Base-by-base conservation (phyloP, 2,329 filamentous ascomycete species). In the Botrytis fabae region DNA sequence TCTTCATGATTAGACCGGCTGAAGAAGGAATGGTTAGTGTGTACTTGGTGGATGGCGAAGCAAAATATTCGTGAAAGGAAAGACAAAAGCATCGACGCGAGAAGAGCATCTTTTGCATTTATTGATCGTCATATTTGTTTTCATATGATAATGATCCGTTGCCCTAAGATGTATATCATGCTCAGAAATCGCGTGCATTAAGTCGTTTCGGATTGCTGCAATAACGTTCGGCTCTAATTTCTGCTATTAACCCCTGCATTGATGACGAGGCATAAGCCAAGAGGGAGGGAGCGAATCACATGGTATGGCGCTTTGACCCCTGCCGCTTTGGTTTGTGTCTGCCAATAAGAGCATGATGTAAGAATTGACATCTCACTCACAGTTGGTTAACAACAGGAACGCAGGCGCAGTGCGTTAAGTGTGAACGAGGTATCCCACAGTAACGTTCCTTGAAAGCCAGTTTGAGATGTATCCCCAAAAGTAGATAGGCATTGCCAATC, bases 251-350 rank as follows among this genome's bases (percentile, higher is more conserved):
- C 63, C 28, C 61, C 40, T 64, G 61, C 61, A 28, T 32, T 64
- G 61, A 51, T 51, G 44, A 66, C n/a, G 46, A 66, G 64, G 44
- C 40, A 40, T 28, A 42, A 42, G 60, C 60, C 16, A 63, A 63
- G 25, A 18, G 7, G 38, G n/a, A 57, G 35, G 44, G 16, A 54
- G 25, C 32, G 44, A 66, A 66, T 66, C 63, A 66, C 32, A 40
- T 48, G 22, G 14, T 20, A 66, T 38, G 44, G 44, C 32, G 64
- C 64, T 66, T 66, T 51, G 44, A 54, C 63, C 63, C 32, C 46
- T 51, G 63, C 44, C n/a, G 48, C 46, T 66, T 35, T 66, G 22
- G 10, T 66, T 51, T n/a, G 22, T 51, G 32, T 25, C 28, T 51
- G 35, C 46, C 64, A 66, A 66, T 66, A 40, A 28, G 32, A 38